Evolutionary conservation across 495 filamentous ascomycete species (phyloP).

Genomic region (Paragyromitra xinjiangensis): DNA sequence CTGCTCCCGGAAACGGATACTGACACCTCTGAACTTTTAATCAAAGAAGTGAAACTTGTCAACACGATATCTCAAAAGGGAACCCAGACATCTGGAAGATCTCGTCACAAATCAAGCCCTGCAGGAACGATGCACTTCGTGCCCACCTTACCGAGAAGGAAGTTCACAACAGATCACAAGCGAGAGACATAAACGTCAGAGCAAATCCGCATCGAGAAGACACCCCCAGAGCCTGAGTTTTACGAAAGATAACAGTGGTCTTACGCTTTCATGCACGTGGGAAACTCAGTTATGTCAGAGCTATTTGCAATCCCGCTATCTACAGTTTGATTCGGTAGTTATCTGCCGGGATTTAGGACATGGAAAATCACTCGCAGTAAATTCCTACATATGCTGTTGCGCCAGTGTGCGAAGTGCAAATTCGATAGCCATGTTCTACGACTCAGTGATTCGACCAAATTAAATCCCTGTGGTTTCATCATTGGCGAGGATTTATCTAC

Average conservation of each 20-base stretch:
- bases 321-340: background rate
- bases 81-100: background rate
- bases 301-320: background rate
- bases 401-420: background rate
- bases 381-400: background rate
- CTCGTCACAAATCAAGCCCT: background rate
- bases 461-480: background rate
- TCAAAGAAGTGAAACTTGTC: background rate
- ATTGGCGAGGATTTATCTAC: background rate
- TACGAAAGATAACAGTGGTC: background rate
- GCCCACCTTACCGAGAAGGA: background rate
- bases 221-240: background rate
- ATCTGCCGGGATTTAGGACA: slow-evolving; percentile 3
- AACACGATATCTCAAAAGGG: background rate
- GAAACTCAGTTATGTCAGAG: background rate
- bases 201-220: background rate
- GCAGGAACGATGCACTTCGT: background rate
- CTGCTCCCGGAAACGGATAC: background rate
- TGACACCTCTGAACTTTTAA: background rate
- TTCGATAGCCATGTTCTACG: background rate
- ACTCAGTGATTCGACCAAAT: background rate
- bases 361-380: background rate
- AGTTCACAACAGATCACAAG: background rate
- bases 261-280: background rate
- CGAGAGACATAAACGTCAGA: background rate